Conservation (phyloP, 495 filamentous ascomycete genomes). For the Xylaria nigripes region DNA sequence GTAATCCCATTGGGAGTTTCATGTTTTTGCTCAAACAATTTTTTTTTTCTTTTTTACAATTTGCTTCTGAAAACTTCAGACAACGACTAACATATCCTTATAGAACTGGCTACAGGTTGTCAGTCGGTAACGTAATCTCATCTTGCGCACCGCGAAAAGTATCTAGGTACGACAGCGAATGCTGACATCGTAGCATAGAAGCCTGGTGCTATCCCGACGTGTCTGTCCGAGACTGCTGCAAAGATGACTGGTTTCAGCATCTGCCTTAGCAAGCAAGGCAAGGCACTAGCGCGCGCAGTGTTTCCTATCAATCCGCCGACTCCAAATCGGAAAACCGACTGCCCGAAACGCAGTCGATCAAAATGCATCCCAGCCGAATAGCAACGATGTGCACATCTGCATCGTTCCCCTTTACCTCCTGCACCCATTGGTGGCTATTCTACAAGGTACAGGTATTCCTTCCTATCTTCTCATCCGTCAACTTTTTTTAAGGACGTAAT, state of each 20-base stretch:
- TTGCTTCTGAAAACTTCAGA: not conserved
- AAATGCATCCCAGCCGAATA: not conserved
- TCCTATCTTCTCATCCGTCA: not conserved
- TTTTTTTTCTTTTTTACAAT: not conserved
- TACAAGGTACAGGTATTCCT: slow-evolving; percentile 5
- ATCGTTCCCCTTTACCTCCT: not conserved
- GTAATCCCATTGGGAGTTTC: not conserved
- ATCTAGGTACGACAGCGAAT: not conserved
- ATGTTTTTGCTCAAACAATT: not conserved
- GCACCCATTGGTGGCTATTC: slow-evolving; percentile 1
- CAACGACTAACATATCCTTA: slow-evolving; percentile 1
- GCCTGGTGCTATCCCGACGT: not conserved
- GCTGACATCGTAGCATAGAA: not conserved
- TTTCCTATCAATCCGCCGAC: not conserved
- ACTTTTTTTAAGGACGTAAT: not conserved
- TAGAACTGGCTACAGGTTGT: not conserved
- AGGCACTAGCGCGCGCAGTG: not conserved
- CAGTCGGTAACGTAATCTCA: not conserved
- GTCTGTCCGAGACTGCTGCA: not conserved
- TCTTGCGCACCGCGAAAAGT: slow-evolving; percentile 1
- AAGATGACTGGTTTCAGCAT: not conserved
- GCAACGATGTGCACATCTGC: not conserved
- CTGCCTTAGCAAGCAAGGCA: not conserved
- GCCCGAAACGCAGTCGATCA: not conserved
- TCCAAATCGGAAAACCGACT: not conserved